A percentile compares a stretch with the other conserved stretches of the same genome.
These are phyloP conservation scores for Cucurbitaria berberidis DNA, from an alignment of 2,329 filamentous ascomycete genomes.

Conservation along the genomic window DNA sequence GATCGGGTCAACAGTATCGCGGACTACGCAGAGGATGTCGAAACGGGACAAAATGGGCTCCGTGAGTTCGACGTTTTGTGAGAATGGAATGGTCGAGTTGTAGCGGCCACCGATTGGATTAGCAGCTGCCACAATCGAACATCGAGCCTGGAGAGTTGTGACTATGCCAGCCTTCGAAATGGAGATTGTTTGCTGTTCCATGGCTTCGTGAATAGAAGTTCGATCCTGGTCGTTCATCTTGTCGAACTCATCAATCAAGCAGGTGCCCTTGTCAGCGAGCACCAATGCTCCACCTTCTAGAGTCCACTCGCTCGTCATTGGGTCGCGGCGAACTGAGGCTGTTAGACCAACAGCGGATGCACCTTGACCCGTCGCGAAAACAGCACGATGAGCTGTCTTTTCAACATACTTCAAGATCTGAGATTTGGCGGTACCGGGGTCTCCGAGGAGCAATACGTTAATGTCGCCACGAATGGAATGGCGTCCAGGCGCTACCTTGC, in stretches of 20 bases:
- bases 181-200: conserved; percentile 99
- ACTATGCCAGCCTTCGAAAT: conserved; percentile 99
- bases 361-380: conserved; percentile 97
- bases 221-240: conserved; percentile 99
- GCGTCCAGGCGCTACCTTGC: conserved; percentile 85
- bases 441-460: conserved; percentile 93
- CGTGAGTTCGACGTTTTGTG: conserved; percentile 93
- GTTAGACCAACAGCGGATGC: conserved; percentile 97
- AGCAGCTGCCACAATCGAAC: conserved; percentile 93
- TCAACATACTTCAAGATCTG: conserved; percentile 97
- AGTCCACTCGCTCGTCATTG: conserved; percentile 95
- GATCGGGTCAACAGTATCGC: conserved; percentile 88
- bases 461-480: conserved; percentile 96
- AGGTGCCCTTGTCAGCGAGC: conserved; percentile 91
- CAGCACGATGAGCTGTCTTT: conserved; percentile 93
- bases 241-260: conserved; percentile 98
- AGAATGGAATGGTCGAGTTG: conserved; percentile 95
- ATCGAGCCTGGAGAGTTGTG: conserved; percentile 93
- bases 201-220: conserved; percentile 98
- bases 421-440: conserved; percentile 97
- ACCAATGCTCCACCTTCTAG: conserved; percentile 95
- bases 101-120: conserved; percentile 97
- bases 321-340: conserved; percentile 92
- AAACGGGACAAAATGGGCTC: conserved; percentile 98
- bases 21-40: conserved; percentile 93